Base-by-base conservation (phyloP, 2,329 filamentous ascomycete genomes). In the Fusarium pseudonygamai region DNA sequence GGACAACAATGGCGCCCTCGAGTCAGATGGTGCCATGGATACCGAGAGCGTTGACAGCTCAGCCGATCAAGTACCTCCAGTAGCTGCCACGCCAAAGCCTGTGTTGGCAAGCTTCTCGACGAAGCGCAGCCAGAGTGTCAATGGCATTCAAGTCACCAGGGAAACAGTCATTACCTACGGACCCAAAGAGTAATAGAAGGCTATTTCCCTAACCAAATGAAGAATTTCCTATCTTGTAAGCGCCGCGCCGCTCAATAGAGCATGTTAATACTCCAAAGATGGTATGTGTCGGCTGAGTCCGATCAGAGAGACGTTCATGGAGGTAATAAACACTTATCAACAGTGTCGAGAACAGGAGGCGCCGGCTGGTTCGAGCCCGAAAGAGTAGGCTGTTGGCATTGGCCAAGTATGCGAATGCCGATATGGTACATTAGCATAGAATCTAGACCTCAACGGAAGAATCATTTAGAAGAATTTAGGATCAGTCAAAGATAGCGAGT, bases 161-260 rank as follows among this genome's bases (percentile, higher is more conserved):
- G 77, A 79, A 67, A 79, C 74, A 12, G 63, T 72, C 16, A 71
- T 78, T 14, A 71, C 72, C 1, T 77, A 77, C 15, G 73, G 75
- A 1, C 74, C 74, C 10, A 67, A 37, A 26, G 65, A 68, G 1
- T 22, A 55, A 10, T 71, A 64, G 56, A 9, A 26, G 18, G 30
- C 6, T 20, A 22, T 5, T 34, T 4, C 1, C 18, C 3, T 11
- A 34, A 14, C 22, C 18, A 42, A 43, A n/a, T 6, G 16, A 50
- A 13, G 26, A n/a, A 37, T 20, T 56, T 58, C 40, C 37, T 20
- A 13, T 30, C 22, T 28, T n/a, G 45, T 14, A 72, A 74, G 34
- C 55, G 46, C 50, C 28, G 52, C 46, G 71, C 36, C 71, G 73
- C 67, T 74, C 63, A 43, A 10, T 14, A 42, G 65, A 72, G 65